These are phyloP conservation scores for Penicillium corylophilum DNA, from an alignment of 2,329 filamentous ascomycete genomes.

Conservation along the genomic window DNA sequence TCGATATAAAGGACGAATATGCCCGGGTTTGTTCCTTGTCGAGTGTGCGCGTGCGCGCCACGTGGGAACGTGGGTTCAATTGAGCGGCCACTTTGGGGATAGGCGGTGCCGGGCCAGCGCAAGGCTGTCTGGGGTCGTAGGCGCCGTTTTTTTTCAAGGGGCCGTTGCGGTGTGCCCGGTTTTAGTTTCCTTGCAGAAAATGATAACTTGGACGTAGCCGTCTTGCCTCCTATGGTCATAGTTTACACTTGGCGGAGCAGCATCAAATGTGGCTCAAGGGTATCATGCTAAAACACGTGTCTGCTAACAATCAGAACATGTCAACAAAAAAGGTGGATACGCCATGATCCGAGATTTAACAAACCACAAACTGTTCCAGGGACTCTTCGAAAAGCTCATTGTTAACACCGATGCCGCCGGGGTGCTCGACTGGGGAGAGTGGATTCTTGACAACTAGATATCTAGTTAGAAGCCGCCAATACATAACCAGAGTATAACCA, in stretches of 20 bases:
- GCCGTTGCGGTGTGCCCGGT: conserved; percentile 12
- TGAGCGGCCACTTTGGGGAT: conserved; percentile 10
- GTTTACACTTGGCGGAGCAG: not conserved
- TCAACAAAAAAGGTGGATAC: conserved; percentile 8
- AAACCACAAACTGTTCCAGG: conserved; percentile 52
- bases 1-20: conserved; percentile 5
- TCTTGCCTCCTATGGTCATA: not conserved
- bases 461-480: conserved; percentile 7
- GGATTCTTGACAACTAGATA: conserved; percentile 62
- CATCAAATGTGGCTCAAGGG: not conserved
- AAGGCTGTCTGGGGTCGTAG: not conserved
- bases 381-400: conserved; percentile 66
- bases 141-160: not conserved
- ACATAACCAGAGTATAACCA: not conserved
- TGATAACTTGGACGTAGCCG: not conserved
- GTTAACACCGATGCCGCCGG: conserved; percentile 60
- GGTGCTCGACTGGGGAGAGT: conserved; percentile 60
- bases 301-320: conserved; percentile 27
- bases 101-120: conserved; percentile 13
- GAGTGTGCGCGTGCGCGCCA: conserved; percentile 10
- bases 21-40: conserved; percentile 1
- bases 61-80: conserved; percentile 16
- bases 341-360: conserved; percentile 16
- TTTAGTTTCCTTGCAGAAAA: not conserved
- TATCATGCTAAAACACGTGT: conserved; percentile 34